phyloP scores from a whole-genome alignment of 441 rosid species.

The Populus hybrid region DNA sequence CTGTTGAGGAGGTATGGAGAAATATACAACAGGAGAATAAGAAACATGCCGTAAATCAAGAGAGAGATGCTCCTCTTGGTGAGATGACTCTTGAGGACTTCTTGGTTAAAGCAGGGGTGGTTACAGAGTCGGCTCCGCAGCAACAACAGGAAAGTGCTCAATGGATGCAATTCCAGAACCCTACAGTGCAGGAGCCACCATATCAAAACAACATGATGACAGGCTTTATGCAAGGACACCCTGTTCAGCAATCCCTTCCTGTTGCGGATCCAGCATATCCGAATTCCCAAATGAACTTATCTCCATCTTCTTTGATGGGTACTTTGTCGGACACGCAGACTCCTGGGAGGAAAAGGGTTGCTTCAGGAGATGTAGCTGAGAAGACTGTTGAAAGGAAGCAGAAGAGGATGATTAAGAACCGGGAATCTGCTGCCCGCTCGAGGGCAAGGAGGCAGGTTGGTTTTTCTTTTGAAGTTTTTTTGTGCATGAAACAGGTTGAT shows the following conservation, averaged over 20 bases:
- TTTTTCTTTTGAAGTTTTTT: not conserved
- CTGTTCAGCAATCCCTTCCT: too few species aligned
- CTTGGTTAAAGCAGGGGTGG: slow-evolving; percentile 46
- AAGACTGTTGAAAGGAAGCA: slow-evolving; percentile 52
- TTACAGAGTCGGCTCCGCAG: slow-evolving; percentile 34
- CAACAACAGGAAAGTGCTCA: not conserved
- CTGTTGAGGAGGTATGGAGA: slow-evolving; percentile 46
- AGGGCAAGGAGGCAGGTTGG: slow-evolving; percentile 60
- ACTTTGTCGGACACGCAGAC: not conserved
- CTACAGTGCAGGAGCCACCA: slow-evolving; percentile 17
- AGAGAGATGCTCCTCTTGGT: slow-evolving; percentile 4
- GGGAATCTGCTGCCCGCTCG: slow-evolving; percentile 70
- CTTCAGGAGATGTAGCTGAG: slow-evolving; percentile 43
- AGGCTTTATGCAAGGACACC: not conserved
- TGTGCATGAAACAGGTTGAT: not conserved
- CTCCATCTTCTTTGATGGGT: slow-evolving; percentile 27
- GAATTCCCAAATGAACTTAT: not conserved
- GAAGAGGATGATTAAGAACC: slow-evolving; percentile 63
- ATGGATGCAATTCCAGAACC: slow-evolving; percentile 22
- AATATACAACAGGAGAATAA: slow-evolving; percentile 28
- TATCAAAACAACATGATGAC: slow-evolving; percentile 7
- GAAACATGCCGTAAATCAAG: slow-evolving; percentile 8
- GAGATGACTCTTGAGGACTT: too few species aligned
- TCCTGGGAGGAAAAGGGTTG: slow-evolving; percentile 38
- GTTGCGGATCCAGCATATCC: not conserved